Conservation (phyloP, 768 basidiomycete genomes). For the Russula ochroleuca region DNA sequence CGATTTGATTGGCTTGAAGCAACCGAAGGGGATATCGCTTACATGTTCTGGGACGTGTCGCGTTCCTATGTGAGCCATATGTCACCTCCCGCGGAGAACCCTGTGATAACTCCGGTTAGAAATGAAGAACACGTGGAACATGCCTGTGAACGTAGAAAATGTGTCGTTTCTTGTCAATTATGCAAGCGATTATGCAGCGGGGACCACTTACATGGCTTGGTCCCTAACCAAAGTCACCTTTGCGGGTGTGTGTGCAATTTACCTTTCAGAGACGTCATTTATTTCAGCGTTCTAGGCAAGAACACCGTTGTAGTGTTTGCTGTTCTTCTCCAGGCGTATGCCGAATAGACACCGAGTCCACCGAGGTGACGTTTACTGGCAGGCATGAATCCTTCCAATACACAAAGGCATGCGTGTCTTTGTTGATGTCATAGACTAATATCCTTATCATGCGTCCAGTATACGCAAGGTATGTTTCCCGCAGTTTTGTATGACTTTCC, state of each 20-base stretch:
- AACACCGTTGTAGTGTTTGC: conserved; percentile 43
- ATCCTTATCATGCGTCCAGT: conserved; percentile 34
- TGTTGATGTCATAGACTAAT: not conserved
- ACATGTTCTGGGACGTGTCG: conserved; percentile 23
- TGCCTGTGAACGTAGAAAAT: conserved; percentile 48
- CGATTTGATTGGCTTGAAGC: conserved; percentile 16
- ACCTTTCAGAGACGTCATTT: not conserved
- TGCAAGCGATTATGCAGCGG: conserved; percentile 51
- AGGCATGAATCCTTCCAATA: conserved; percentile 58
- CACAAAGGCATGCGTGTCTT: conserved; percentile 47
- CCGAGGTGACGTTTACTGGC: conserved; percentile 60
- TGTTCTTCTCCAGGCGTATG: conserved; percentile 51
- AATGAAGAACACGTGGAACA: conserved; percentile 45
- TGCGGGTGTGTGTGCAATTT: conserved; percentile 46
- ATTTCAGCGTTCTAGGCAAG: conserved; percentile 38
- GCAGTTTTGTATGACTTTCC: too few species aligned
- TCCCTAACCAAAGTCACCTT: conserved; percentile 43
- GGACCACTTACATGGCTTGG: conserved; percentile 50
- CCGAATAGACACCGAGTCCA: conserved; percentile 55
- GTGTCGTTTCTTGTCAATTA: conserved; percentile 51
- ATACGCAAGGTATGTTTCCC: conserved; percentile 45
- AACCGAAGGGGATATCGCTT: conserved; percentile 16
- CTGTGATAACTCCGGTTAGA: conserved; percentile 33
- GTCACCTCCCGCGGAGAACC: not conserved
- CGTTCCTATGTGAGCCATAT: conserved; percentile 13